These are phyloP conservation scores for Apiotrichum laibachii DNA, from an alignment of 1,284 basidiomycete species.

Conservation along the genomic window DNA sequence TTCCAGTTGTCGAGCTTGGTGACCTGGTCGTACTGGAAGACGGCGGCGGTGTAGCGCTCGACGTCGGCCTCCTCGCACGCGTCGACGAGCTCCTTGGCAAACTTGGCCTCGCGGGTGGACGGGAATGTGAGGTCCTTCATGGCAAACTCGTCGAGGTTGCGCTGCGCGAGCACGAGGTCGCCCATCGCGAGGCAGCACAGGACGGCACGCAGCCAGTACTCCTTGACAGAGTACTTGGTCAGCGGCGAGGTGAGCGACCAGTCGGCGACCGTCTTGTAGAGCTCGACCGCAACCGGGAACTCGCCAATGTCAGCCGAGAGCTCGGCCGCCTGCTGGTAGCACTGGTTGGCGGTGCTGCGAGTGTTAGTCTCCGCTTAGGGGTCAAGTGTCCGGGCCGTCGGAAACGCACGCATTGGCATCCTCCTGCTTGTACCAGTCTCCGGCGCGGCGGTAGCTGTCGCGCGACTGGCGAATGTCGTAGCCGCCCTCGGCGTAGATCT, in stretches of 20 bases:
- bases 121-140: conserved; percentile 73
- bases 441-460: conserved; percentile 87
- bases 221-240: conserved; percentile 98
- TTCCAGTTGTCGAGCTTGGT: conserved; percentile 93
- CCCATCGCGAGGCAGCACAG: conserved; percentile 87
- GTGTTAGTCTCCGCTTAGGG: background rate
- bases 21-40: conserved; percentile 81
- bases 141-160: conserved; percentile 71
- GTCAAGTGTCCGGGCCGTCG: too few species aligned
- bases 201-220: conserved; percentile 87
- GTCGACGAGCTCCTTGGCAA: conserved; percentile 70
- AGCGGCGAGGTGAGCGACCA: conserved; percentile 77
- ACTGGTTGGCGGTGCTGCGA: conserved; percentile 84
- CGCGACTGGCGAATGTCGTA: conserved; percentile 60
- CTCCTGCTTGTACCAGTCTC: conserved; percentile 97
- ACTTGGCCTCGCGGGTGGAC: conserved; percentile 85
- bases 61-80: conserved; percentile 75
- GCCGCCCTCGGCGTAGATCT: conserved; percentile 76
- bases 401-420: conserved; percentile 84
- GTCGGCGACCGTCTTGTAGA: conserved; percentile 86
- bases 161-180: conserved; percentile 76
- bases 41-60: conserved; percentile 66
- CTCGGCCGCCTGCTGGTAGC: conserved; percentile 95
- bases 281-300: conserved; percentile 78
- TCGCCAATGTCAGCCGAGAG: conserved; percentile 85